These are phyloP conservation scores for sorghum (Sorghum bicolor) DNA, from an alignment of 176 grass and related monocot species.

Conservation along the genomic window Sorghum_bicolor_NCBIv3 NC_012878.2:54646001-54646500, in stretches of 20 bases:
- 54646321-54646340: no score
- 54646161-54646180: background rate
- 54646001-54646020: background rate
- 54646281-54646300: no score
- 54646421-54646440: background rate
- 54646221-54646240: no score
- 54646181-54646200: background rate
- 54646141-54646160: background rate
- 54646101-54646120: constrained; percentile 5
- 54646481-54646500: background rate
- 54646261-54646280: no score
- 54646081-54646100: background rate
- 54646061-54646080: background rate
- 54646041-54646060: background rate
- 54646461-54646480: background rate
- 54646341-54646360: no score
- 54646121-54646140: background rate
- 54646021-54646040: background rate
- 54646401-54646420: no score
- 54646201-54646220: background rate
- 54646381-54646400: no score
- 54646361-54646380: no score
- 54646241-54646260: no score
- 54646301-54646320: no score
- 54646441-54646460: background rate